Evolutionary conservation across 306 rosid genomes (phyloP).

Genomic region (Rosa lucieae): DNA sequence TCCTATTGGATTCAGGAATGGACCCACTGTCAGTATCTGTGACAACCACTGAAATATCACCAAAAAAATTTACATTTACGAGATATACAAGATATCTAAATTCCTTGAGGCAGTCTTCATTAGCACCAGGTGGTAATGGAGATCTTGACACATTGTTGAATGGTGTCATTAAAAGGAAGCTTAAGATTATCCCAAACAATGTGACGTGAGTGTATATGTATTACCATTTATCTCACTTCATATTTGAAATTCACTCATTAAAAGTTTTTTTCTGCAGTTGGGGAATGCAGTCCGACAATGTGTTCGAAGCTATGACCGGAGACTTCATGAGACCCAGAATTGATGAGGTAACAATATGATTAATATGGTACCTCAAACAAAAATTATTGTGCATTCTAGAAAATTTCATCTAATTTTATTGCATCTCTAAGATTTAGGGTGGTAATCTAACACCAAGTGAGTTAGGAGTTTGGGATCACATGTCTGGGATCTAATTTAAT

Average conservation of each 20-base stretch:
- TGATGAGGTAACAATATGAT: constrained; percentile 49
- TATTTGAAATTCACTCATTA: background rate
- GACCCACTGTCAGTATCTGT: constrained; percentile 34
- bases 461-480: no score
- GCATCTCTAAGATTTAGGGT: no score
- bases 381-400: background rate
- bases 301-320: constrained; percentile 36
- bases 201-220: constrained; percentile 48
- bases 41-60: constrained; percentile 23
- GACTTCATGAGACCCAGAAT: constrained; percentile 95
- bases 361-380: no score
- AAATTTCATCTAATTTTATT: background rate
- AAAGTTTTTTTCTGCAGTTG: constrained; percentile 45
- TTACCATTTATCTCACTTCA: background rate
- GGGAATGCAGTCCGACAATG: constrained; percentile 54
- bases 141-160: constrained; percentile 54
- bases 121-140: constrained; percentile 41
- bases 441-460: no score
- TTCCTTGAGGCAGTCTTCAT: constrained; percentile 31
- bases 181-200: constrained; percentile 66
- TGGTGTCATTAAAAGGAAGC: constrained; percentile 69
- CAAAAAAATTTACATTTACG: constrained; percentile 10
- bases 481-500: no score
- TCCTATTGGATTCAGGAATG: constrained; percentile 50
- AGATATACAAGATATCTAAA: constrained; percentile 60